phyloP scores from a whole-genome alignment of 2,329 filamentous ascomycete species.

The Huntiella moniliformis region DNA sequence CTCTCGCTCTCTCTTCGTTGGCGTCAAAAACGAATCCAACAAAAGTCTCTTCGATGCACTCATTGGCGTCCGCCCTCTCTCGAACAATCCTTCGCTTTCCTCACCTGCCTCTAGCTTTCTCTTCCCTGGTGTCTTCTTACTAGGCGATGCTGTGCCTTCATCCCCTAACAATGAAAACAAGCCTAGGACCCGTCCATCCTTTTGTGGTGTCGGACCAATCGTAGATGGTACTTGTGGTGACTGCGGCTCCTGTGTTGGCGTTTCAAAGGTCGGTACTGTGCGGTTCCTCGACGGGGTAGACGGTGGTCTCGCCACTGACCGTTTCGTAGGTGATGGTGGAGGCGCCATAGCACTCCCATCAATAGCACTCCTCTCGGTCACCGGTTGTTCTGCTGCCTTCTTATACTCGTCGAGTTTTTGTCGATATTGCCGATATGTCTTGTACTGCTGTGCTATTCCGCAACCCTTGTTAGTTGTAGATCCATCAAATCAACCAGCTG shows the following conservation, averaged over 20 bases:
- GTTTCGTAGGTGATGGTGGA: constrained; percentile 32
- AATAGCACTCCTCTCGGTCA: too few species aligned
- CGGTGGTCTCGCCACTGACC: constrained; percentile 12
- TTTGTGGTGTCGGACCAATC: constrained; percentile 63
- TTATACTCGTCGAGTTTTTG: too few species aligned
- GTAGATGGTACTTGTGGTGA: constrained; percentile 38
- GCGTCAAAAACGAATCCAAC: constrained; percentile 47
- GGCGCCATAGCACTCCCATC: constrained; percentile 16
- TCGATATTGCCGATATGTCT: too few species aligned
- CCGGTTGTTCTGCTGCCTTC: too few species aligned
- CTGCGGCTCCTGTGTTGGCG: constrained; percentile 30
- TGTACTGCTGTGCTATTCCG: too few species aligned
- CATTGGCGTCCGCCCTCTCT: constrained; percentile 30
- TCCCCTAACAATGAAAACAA: constrained; percentile 52
- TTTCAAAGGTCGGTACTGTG: constrained; percentile 26
- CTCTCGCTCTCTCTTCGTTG: constrained; percentile 27
- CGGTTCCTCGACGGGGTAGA: too few species aligned
- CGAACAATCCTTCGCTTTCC: constrained; percentile 15
- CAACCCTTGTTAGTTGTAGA: too few species aligned
- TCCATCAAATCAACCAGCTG: too few species aligned
- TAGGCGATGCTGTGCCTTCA: constrained; percentile 19
- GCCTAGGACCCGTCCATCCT: constrained; percentile 57
- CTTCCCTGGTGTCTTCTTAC: constrained; percentile 28
- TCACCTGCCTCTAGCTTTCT: constrained; percentile 15
- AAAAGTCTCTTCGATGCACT: constrained; percentile 41